Conservation (phyloP, 2,329 filamentous ascomycete species). For the Plenodomus biglobosus region DNA sequence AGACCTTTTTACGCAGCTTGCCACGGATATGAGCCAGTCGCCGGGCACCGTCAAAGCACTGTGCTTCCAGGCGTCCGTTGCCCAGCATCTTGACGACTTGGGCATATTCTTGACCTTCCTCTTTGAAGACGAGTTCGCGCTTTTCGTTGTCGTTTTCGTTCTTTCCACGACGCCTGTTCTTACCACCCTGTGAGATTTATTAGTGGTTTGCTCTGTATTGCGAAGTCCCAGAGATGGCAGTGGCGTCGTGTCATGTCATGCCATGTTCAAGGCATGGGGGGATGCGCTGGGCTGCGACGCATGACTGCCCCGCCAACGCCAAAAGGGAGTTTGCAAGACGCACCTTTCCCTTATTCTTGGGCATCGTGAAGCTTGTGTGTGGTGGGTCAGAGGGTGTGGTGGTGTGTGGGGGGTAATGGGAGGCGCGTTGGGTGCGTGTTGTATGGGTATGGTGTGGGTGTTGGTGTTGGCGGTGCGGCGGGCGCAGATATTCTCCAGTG, state of each 20-base stretch:
- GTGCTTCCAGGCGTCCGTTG: conserved; percentile 88
- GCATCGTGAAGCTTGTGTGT: conserved; percentile 63
- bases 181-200: conserved; percentile 70
- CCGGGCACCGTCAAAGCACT: conserved; percentile 93
- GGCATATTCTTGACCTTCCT: conserved; percentile 91
- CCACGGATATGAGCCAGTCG: conserved; percentile 84
- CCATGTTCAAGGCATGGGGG: no score
- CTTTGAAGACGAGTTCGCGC: conserved; percentile 97
- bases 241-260: no score
- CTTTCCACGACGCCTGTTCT: conserved; percentile 98
- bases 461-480: no score
- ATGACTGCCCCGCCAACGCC: conserved; percentile 3
- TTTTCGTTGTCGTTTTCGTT: conserved; percentile 97
- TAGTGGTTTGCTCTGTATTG: conserved; percentile 10
- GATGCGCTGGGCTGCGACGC: conserved; percentile 25
- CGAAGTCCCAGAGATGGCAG: conserved; percentile 20
- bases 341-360: conserved; percentile 99
- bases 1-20: conserved; percentile 98
- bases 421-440: neutral
- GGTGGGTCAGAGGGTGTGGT: conserved; percentile 4
- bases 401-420: conserved; percentile 1
- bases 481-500: conserved; percentile 15
- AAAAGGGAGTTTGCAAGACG: conserved; percentile 15
- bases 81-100: conserved; percentile 95
- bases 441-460: no score